A percentile compares a stretch with the other conserved stretches of the same genome.
Conservation (phyloP, 345 rosid species). For the Citropsis articulata region DNA sequence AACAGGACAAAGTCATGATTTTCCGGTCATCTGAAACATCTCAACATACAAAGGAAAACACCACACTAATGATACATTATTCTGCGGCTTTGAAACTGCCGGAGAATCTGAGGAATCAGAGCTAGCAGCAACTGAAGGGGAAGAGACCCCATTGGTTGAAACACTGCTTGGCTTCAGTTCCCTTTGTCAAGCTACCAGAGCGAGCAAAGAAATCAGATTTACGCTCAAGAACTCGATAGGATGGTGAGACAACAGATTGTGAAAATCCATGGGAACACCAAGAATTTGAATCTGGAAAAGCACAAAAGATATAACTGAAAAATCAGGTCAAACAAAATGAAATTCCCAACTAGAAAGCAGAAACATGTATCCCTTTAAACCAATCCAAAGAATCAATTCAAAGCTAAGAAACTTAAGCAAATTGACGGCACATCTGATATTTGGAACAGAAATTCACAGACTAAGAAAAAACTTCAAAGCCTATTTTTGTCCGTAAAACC, state of each 20-base stretch:
- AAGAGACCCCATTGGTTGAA: conserved; percentile 71
- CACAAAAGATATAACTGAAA: conserved; percentile 20
- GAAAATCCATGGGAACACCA: conserved; percentile 72
- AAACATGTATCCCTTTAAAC: not conserved
- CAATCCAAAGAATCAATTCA: conserved; percentile 1
- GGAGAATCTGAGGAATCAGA: conserved; percentile 53
- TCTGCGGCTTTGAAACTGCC: conserved; percentile 38
- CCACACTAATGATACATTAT: conserved; percentile 46
- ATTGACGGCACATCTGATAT: conserved; percentile 6
- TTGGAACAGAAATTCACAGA: not conserved
- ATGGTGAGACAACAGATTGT: conserved; percentile 90
- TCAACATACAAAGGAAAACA: conserved; percentile 56
- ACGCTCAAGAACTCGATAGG: conserved; percentile 57
- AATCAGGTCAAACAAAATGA: conserved; percentile 7
- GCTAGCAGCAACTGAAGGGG: conserved; percentile 63
- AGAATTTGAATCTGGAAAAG: conserved; percentile 31
- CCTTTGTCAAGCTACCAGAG: conserved; percentile 37
- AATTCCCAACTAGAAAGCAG: not conserved
- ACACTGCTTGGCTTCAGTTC: conserved; percentile 52
- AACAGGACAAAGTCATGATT: conserved; percentile 46
- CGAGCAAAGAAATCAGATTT: conserved; percentile 40
- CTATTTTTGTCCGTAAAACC: not conserved
- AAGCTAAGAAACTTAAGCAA: not conserved
- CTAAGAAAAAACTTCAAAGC: not conserved
- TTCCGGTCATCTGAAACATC: conserved; percentile 42